Evolutionary conservation across 148 eudicot genomes (phyloP), one percentile per base, ranked within the genome.

Genomic region (Oxyria digyna): DNA sequence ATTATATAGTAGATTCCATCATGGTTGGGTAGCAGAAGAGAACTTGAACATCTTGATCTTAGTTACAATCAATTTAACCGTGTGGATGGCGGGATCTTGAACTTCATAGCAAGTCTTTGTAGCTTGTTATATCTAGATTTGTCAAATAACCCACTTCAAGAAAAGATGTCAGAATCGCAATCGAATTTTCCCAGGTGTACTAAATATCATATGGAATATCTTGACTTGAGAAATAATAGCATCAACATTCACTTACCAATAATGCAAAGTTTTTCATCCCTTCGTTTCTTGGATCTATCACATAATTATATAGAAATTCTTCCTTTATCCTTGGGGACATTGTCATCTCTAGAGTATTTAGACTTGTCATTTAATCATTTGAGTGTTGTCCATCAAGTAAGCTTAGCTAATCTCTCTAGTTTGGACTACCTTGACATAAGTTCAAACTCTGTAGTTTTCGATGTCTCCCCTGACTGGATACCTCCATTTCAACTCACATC

Each of bases 381-480:
- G 26, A 69, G 67, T 59, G 78, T 24, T 11, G 35, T 31, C 15
- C 43, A 70, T 68, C 65, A 32, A 35, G 74, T 11, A 4, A 38
- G 41, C 9, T 38, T 38, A 38, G 41, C 41, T 38, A 38, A 38
- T 38, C 41, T 38, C 41, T 38, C 41, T 3, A 38, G 41, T 38
- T 38, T 38, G 7, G 8, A 5, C 0, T 38, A 0, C 1, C 29
- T 75, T 48, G 17, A 20, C 52, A 13, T 75, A 3, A 29, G 23
- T 10, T 12, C 49, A 1, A 70, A 68, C 17, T 65, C 49, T 14
- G 11, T 75, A 10, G 45, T 69, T 20, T 13, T 71, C 0, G 38
- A 71, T 23, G 23, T 71, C 67, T 29, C 78, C 37, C 62, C 67
- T 33, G 45, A 71, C 62, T 76, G 77, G 77, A 27, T 50, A 21